Evolutionary conservation across 2,329 filamentous ascomycete species (phyloP).

Genomic region (Aphanocladium album): DNA sequence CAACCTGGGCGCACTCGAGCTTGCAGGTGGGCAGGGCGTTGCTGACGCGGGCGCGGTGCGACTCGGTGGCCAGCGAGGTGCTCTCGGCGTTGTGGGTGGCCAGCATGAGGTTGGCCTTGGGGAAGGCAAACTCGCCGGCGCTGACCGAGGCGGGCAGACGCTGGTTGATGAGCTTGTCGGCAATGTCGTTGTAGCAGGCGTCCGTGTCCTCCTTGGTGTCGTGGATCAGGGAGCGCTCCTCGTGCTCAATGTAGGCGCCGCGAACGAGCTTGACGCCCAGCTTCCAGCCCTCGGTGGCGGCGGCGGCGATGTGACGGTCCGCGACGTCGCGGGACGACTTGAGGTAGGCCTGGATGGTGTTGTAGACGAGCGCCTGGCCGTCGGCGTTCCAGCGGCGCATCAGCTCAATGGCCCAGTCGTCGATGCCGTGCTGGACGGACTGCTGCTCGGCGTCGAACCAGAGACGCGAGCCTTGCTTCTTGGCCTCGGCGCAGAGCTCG

Average conservation of each 20-base stretch:
- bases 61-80: conserved; percentile 44
- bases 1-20: conserved; percentile 57
- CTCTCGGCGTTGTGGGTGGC: conserved; percentile 71
- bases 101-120: conserved; percentile 56
- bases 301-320: conserved; percentile 48
- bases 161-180: conserved; percentile 57
- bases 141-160: conserved; percentile 26
- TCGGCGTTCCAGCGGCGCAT: conserved; percentile 65
- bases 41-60: conserved; percentile 8
- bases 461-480: conserved; percentile 59
- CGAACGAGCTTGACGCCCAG: conserved; percentile 65
- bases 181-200: conserved; percentile 60
- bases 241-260: conserved; percentile 61
- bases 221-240: conserved; percentile 60
- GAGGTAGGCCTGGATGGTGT: conserved; percentile 67
- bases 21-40: conserved; percentile 21
- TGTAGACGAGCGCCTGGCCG: conserved; percentile 63
- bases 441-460: conserved; percentile 78
- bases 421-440: conserved; percentile 65
- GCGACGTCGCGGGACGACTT: conserved; percentile 51
- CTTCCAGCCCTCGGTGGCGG: conserved; percentile 51
- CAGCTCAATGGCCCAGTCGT: conserved; percentile 66
- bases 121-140: conserved; percentile 37
- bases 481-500: conserved; percentile 62
- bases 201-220: conserved; percentile 63